A percentile compares a stretch with the other conserved stretches of the same genome.
phyloP scores from a whole-genome alignment of 2,329 filamentous ascomycete genomes.

The Drechslerella stenobrocha region DNA sequence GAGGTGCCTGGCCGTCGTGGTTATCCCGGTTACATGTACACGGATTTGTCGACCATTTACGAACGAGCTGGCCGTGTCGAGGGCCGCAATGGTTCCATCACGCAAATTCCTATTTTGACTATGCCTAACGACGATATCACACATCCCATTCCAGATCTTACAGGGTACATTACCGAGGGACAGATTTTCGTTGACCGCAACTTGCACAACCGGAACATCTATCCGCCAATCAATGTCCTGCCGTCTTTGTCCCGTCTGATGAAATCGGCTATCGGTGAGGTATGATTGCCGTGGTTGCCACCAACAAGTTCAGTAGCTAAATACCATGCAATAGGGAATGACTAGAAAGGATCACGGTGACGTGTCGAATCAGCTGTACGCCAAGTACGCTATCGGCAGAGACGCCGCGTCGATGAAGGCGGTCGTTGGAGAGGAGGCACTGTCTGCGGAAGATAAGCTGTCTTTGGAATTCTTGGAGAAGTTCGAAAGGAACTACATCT shows the following conservation, averaged over 20 bases:
- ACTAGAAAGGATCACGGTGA: constrained; percentile 96
- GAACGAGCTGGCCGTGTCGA: constrained; percentile 97
- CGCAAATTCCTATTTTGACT: constrained; percentile 96
- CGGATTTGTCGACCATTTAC: constrained; percentile 99
- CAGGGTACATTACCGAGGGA: constrained; percentile 97
- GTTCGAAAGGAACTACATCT: constrained; percentile 94
- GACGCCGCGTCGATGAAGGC: constrained; percentile 99
- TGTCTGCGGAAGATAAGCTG: constrained; percentile 94
- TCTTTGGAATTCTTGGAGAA: constrained; percentile 98
- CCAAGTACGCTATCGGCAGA: constrained; percentile 98
- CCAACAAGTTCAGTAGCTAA: constrained; percentile 5
- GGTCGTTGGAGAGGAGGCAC: constrained; percentile 94
- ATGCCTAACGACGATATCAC: constrained; percentile 99
- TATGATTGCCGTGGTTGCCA: constrained; percentile 46
- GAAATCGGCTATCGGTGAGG: constrained; percentile 97
- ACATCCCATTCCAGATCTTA: constrained; percentile 97
- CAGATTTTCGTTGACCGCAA: constrained; percentile 97
- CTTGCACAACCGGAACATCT: constrained; percentile 93
- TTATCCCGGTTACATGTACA: constrained; percentile 99
- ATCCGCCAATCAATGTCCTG: constrained; percentile 97
- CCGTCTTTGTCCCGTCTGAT: constrained; percentile 98
- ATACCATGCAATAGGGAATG: constrained; percentile 62
- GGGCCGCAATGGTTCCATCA: constrained; percentile 97
- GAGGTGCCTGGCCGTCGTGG: constrained; percentile 98
- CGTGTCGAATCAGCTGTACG: constrained; percentile 98